phyloP scores from a whole-genome alignment of 179 eudicot species.

The Sideroxylon spinosum region DNA sequence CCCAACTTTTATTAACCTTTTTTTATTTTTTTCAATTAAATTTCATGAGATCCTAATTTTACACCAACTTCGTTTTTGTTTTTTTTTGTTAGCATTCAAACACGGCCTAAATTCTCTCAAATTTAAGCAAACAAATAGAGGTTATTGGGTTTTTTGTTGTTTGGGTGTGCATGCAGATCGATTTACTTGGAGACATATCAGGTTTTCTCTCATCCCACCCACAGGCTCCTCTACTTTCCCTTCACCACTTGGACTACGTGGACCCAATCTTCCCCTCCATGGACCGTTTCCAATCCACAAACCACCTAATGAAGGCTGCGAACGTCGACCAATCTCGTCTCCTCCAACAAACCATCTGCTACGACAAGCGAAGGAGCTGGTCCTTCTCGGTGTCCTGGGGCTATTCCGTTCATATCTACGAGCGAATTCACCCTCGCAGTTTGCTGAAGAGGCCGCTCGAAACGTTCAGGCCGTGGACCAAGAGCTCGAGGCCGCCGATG shows the following conservation, averaged over 20 bases:
- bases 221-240: slow-evolving; percentile 46
- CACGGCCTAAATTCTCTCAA: too few species aligned
- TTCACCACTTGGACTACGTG: slow-evolving; percentile 57
- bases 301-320: slow-evolving; percentile 61
- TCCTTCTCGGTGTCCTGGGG: slow-evolving; percentile 66
- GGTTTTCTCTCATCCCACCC: slow-evolving; percentile 65
- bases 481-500: slow-evolving; percentile 21
- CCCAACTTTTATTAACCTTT: too few species aligned
- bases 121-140: too few species aligned
- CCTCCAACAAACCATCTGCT: slow-evolving; percentile 70
- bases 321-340: slow-evolving; percentile 44
- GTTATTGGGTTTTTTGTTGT: too few species aligned
- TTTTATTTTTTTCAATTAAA: too few species aligned
- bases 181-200: slow-evolving; percentile 47
- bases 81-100: too few species aligned
- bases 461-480: slow-evolving; percentile 47
- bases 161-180: slow-evolving; percentile 35
- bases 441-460: slow-evolving; percentile 44
- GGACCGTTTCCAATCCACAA: slow-evolving; percentile 36
- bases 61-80: too few species aligned
- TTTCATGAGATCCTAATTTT: too few species aligned
- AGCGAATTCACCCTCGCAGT: slow-evolving; percentile 37
- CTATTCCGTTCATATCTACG: slow-evolving; percentile 51
- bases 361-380: slow-evolving; percentile 39
- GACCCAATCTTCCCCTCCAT: slow-evolving; percentile 59